Evolutionary conservation across 352 stramenopile species (phyloP).

Genomic region (Phytophthora cryptogea): DNA sequence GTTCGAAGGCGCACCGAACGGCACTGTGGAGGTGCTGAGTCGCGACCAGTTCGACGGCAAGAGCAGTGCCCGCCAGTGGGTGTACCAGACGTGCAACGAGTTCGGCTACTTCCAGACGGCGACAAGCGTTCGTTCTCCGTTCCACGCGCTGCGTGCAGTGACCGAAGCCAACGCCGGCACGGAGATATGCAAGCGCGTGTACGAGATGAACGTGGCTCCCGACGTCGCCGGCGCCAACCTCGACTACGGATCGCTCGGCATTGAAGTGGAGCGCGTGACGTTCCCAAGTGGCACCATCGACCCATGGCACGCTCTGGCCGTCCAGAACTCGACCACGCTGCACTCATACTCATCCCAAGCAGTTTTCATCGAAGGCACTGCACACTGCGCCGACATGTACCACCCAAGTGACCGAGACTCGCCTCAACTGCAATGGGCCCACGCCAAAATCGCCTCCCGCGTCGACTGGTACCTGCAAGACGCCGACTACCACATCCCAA

Average conservation of each 20-base stretch:
- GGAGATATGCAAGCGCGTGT: constrained; percentile 86
- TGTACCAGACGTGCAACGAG: constrained; percentile 91
- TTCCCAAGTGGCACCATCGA: constrained; percentile 86
- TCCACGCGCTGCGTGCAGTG: constrained; percentile 67
- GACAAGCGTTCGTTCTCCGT: constrained; percentile 59
- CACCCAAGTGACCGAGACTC: constrained; percentile 63
- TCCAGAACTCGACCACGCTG: constrained; percentile 70
- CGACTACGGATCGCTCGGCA: constrained; percentile 75
- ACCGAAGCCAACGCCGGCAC: constrained; percentile 70
- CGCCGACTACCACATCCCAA: constrained; percentile 2
- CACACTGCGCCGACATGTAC: constrained; percentile 86
- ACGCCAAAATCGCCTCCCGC: constrained; percentile 59
- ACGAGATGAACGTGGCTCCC: constrained; percentile 62
- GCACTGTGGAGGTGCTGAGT: constrained; percentile 65
- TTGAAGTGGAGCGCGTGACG: constrained; percentile 80
- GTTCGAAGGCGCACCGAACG: constrained; percentile 70
- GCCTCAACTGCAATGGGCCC: constrained; percentile 63
- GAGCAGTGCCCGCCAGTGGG: constrained; percentile 78
- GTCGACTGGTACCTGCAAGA: constrained; percentile 51
- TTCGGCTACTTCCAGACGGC: constrained; percentile 90
- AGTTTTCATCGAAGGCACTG: constrained; percentile 83
- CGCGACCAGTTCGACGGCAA: constrained; percentile 70
- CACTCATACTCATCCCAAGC: constrained; percentile 56
- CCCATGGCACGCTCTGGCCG: constrained; percentile 81
- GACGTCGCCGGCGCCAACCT: constrained; percentile 70